Base-by-base conservation (phyloP, 1,284 basidiomycete species). In the Ganoderma sinense region DNA sequence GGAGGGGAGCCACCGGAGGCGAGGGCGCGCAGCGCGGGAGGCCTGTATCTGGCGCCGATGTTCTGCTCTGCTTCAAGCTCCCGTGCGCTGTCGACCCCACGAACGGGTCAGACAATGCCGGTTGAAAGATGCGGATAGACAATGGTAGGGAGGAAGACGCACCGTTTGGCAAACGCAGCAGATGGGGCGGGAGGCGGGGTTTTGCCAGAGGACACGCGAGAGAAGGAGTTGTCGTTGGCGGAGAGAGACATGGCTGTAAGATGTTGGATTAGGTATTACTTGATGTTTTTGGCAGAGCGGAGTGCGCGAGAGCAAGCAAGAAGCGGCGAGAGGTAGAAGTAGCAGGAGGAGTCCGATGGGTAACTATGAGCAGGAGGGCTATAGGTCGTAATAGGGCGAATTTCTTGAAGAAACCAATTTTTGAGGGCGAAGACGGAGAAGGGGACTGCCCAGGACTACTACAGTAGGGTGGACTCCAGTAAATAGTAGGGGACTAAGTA, bases 121-220 rank as follows among this genome's bases (percentile, higher is more conserved):
- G 64, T 69, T 53, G 65, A 41, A 55, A 31, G 65, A 70, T 71
- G 60, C 43, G 18, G 26, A 59, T 33, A 5, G 53, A 64, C 18
- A 53, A 40, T 36, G 48, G n/a, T 26, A 40, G 33, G 45, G 33
- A 56, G 60, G 31, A 43, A 41, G 40, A 70, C 84, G 65, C 65
- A 95, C 94, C 94, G 89, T 87, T 95, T 95, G 58, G 94, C 94
- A 82, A 87, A 96, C 40, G 93, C 94, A 75, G 94, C 94, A 71
- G 94, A 96, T 67, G 94, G 94, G 29, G 94, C 94, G 64, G 94
- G 94, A 71, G 94, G 94, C 70, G 94, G 94, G 2, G 94, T 95
- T 83, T 95, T 95, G 74, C 94, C 94, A 79, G 92, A 91, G 75
- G 92, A 86, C 79, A 87, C 89, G 85, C 92, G 91, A 78, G 91